Conservation (phyloP, 495 filamentous ascomycete genomes). For the Neurospora sp. region DNA sequence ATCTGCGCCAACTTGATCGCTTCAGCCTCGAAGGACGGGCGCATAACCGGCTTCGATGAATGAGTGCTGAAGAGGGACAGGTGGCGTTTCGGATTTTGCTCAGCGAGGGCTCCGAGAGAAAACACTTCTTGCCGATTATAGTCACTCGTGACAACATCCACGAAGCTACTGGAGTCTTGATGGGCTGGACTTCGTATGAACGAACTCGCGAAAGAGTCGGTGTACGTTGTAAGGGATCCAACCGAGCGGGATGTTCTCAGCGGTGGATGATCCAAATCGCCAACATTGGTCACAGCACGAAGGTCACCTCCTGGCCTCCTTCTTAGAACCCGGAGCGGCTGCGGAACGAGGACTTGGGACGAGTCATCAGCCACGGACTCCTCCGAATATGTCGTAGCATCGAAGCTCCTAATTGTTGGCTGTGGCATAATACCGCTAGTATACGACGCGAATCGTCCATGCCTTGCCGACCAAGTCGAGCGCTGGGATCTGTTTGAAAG, state of each 20-base stretch:
- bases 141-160: constrained; percentile 34
- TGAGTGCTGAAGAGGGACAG: constrained; percentile 63
- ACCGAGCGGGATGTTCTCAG: constrained; percentile 57
- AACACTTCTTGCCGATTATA: constrained; percentile 33
- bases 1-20: constrained; percentile 82
- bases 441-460: constrained; percentile 51
- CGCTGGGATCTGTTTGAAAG: constrained; percentile 29
- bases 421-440: constrained; percentile 59
- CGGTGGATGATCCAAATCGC: constrained; percentile 48
- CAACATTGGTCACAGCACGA: constrained; percentile 64
- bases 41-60: constrained; percentile 64
- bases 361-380: constrained; percentile 19
- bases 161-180: constrained; percentile 28
- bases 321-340: constrained; percentile 57
- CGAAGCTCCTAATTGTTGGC: constrained; percentile 49
- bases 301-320: constrained; percentile 85
- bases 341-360: constrained; percentile 29
- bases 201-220: constrained; percentile 59
- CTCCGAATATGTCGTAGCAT: constrained; percentile 46
- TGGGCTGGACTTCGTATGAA: constrained; percentile 31
- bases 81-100: constrained; percentile 31
- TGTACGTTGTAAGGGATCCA: constrained; percentile 58
- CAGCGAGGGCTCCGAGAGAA: constrained; percentile 50
- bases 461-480: constrained; percentile 29
- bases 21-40: constrained; percentile 83